A percentile compares a stretch with the other conserved stretches of the same genome.
Conservation (phyloP, 2,329 filamentous ascomycete species). For the Alternaria arborescens region DNA sequence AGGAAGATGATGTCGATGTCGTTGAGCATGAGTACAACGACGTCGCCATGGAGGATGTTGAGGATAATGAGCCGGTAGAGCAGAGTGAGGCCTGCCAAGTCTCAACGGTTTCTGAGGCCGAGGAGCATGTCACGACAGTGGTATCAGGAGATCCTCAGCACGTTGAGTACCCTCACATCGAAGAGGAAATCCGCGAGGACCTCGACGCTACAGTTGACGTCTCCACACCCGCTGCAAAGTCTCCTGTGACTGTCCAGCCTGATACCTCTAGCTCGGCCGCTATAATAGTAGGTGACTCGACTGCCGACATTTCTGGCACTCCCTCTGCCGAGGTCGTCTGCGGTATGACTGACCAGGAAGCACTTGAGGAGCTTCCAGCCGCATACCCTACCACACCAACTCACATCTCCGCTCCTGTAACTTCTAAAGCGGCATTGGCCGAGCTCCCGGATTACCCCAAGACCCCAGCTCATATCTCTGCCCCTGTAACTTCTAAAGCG, state of each 20-base stretch:
- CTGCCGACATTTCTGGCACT: too few species aligned
- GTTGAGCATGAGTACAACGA: conserved; percentile 5
- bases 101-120: background rate
- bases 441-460: conserved; percentile 36
- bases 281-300: conserved; percentile 6
- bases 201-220: background rate
- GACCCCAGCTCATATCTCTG: conserved; percentile 27
- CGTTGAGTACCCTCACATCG: background rate
- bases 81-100: conserved; percentile 2
- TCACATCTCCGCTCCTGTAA: conserved; percentile 18
- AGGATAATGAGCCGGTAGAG: conserved; percentile 1
- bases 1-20: background rate
- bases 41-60: conserved; percentile 8
- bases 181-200: background rate
- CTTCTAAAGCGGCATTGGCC: conserved; percentile 16
- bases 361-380: conserved; percentile 21
- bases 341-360: conserved; percentile 27
- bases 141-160: background rate
- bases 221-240: conserved; percentile 6
- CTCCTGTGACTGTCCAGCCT: background rate
- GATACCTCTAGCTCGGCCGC: conserved; percentile 5
- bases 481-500: conserved; percentile 15
- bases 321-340: conserved; percentile 15
- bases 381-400: conserved; percentile 22
- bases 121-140: background rate